Base-by-base conservation (phyloP, 805 yeast species). In the Tetrapisispora nanseiensis region DNA sequence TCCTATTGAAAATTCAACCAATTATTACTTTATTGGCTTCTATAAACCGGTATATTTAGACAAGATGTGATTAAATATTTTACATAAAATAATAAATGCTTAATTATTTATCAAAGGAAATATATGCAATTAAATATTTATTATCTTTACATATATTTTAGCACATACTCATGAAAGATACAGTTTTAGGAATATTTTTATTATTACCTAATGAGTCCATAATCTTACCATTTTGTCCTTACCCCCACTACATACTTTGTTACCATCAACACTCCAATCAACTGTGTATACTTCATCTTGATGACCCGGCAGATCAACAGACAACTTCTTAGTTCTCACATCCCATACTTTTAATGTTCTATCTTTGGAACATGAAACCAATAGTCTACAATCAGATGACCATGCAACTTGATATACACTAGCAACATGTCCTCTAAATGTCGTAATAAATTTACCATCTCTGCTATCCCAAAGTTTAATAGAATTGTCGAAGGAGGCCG, bases 341-440 rank as follows among this genome's bases (percentile, higher is more conserved):
- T 90, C 97, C 97, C 97, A 90, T 2, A 90, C 95, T 62, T 90
- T 90, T 57, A 90, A 71, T 1, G 97, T 90, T 1, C 97, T 89
- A 62, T 90, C 97, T 59, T 90, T 90, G 12, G 97, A 87, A 62
- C 95, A 84, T 56, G 95, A 83, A 9, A 87, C 98, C 43, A 92
- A 68, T 29, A 90, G 67, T 52, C 98, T 71, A 62, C 90, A 84
- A 57, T 92, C 98, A 1, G 95, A 81, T 3, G 96, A 86, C 98
- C 98, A 92, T 0, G 97, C 86, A 4, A 95, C 86, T 65, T 90
- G 97, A 62, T 92, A 92, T 0, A 92, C 98, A 3, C 97, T 86
- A 0, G 97, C 96, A 45, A 92, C 98, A 61, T 92, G 98, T 1
- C 98, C 98, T 50, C 98, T 71, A 55, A 92, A 78, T 0, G 97